Base-by-base conservation (phyloP, 2,329 filamentous ascomycete genomes). In the Drechslerella dactyloides region DNA sequence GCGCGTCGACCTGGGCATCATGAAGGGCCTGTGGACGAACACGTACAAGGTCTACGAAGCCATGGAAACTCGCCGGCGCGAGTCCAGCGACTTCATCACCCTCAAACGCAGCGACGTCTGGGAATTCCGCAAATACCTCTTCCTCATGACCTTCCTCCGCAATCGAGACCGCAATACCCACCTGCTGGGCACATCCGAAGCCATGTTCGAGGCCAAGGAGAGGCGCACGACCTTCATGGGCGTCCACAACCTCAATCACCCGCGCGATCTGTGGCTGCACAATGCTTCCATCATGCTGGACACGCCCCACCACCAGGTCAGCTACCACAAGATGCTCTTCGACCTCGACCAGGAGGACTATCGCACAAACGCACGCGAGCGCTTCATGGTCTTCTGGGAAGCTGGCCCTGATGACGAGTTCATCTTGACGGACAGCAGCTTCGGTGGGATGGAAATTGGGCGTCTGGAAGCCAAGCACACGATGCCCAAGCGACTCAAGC, bases 341-440 rank as follows among this genome's bases (percentile, higher is more conserved):
- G 76, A 77, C 40, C 64, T 77, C 17, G 76, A 77, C 63, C 69
- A 76, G 24, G 75, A 76, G 46, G 75, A 77, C 57, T 77, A 77
- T 56, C 75, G 74, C 33, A 74, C 74, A 21, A 77, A 77, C 50
- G 76, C 76, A 19, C 72, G 75, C 15, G 76, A 77, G 50, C 72
- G 76, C 27, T 77, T 76, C 54, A 62, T 77, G 56, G 76, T 77
- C 42, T 77, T 77, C 57, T 77, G 76, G 76, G 75, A 76, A 56
- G 75, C 76, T 3, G 75, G 75, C 4, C 75, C 75, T 27, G 74
- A 75, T 19, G 75, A 77, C 21, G 76, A 77, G 48, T 77, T 77
- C 54, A 74, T 77, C 37, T 73, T 77, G 21, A 77, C 76, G 1
- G 76, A 77, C 50, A 77, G 76, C 48, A 75, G 75, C 51, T 77